Conservation (phyloP, 306 rosid genomes). For the Acacia confusa region DNA sequence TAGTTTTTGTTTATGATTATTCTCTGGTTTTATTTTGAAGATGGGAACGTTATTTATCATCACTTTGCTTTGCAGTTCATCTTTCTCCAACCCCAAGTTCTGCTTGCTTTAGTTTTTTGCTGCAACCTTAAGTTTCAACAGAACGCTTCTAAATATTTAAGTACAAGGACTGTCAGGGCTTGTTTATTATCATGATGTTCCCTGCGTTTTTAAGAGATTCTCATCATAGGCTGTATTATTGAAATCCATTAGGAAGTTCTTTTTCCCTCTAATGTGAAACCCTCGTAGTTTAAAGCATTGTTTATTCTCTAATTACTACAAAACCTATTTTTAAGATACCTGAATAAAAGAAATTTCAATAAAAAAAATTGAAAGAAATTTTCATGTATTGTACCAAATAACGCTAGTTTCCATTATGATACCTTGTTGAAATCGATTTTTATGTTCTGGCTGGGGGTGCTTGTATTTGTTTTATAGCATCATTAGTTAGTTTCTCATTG, state of each 20-base stretch:
- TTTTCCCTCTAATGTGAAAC: not conserved
- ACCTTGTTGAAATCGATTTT: not conserved
- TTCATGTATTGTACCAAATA: not conserved
- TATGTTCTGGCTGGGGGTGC: not conserved
- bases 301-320: not conserved
- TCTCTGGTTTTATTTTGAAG: no score
- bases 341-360: not conserved
- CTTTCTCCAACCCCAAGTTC: not conserved
- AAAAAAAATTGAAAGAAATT: not conserved
- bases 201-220: not conserved
- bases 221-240: not conserved
- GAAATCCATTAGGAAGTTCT: not conserved
- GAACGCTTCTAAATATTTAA: not conserved
- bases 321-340: not conserved
- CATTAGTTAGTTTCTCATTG: constrained; percentile 1
- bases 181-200: not conserved
- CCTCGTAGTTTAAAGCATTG: not conserved
- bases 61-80: not conserved
- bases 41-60: no score
- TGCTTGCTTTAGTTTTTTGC: not conserved
- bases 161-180: not conserved
- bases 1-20: no score
- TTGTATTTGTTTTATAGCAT: constrained; percentile 14
- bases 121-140: not conserved
- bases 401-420: not conserved